Evolutionary conservation across 768 basidiomycete genomes (phyloP), one percentile per base, ranked within the genome.

Genomic region (Steccherinum ochraceum): DNA sequence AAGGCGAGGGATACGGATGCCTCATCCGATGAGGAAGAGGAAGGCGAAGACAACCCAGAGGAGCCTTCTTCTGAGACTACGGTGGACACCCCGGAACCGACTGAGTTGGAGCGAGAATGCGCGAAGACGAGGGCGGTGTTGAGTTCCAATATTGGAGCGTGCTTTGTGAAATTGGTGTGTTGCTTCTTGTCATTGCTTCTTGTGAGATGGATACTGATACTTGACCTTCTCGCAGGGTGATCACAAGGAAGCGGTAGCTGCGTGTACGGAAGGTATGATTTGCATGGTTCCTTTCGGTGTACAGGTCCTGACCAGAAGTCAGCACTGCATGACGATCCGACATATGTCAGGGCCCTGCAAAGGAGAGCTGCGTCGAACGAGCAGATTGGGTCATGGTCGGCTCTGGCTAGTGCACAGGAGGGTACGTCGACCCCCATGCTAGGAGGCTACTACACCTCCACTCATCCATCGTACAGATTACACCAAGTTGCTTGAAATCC

Each of bases 321-420:
- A 93, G 93, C 93, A 21, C 73, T 99, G n/a, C 67, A 75, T 25
- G 89, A 97, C 59, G 89, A 96, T 59, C 86, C 93, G 11, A 64
- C 69, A 19, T 95, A 98, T 63, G 65, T 86, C 57, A 97, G 95
- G 67, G 94, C 87, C 0, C 71, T 96, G 4, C 89, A 92, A 62
- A 73, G 96, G 58, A 81, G 96, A n/a, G 93, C 93, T 12, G 62
- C 77, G 19, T 89, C 89, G 5, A 95, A 93, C 62, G 92, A 93
- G 54, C 70, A 74, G 40, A 69, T 98, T 23, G 73, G 75, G 52
- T 81, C 86, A 10, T 98, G 94, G 94, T 77, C 89, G 5, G 84
- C 89, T 5, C 74, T 98, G 7, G 75, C 80, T 5, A 73, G 84
- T 21, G 90, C 90, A 11, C 82, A 93, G 71, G 87, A 92, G 76